Conservation (phyloP, 306 rosid genomes). For the Vicia sativa region DNA sequence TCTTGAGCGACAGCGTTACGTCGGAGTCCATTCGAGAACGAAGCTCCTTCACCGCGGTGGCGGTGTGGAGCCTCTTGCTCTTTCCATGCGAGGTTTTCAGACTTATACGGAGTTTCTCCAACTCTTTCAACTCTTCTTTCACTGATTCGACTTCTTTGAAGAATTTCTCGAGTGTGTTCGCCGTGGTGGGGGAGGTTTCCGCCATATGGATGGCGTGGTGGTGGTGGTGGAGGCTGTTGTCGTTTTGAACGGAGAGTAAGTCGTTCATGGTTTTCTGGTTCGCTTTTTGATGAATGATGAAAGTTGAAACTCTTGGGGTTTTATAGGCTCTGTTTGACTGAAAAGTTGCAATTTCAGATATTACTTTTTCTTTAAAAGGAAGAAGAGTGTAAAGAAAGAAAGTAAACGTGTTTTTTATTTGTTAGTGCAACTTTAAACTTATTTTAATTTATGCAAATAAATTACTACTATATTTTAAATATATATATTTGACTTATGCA, state of each 20-base stretch:
- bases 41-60: constrained; percentile 70
- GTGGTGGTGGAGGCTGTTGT: constrained; percentile 8
- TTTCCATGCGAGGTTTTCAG: constrained; percentile 62
- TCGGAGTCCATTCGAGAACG: constrained; percentile 88
- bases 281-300: background rate
- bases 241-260: constrained; percentile 49
- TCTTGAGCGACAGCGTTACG: constrained; percentile 68
- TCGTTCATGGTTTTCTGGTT: constrained; percentile 56
- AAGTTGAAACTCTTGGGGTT: background rate
- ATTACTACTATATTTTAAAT: no score
- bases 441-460: no score
- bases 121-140: constrained; percentile 70
- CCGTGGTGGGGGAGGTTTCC: background rate
- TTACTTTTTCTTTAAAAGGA: no score
- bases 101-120: constrained; percentile 51
- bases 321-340: background rate
- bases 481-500: no score
- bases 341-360: background rate
- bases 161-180: constrained; percentile 58
- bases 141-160: constrained; percentile 70
- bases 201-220: constrained; percentile 65
- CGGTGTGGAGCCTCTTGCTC: constrained; percentile 75
- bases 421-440: no score
- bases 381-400: no score
- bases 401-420: no score